Evolutionary conservation across 179 eudicot species (phyloP), one percentile per base, ranked within the genome.

Genomic region (Amaranthus tricolor): DNA sequence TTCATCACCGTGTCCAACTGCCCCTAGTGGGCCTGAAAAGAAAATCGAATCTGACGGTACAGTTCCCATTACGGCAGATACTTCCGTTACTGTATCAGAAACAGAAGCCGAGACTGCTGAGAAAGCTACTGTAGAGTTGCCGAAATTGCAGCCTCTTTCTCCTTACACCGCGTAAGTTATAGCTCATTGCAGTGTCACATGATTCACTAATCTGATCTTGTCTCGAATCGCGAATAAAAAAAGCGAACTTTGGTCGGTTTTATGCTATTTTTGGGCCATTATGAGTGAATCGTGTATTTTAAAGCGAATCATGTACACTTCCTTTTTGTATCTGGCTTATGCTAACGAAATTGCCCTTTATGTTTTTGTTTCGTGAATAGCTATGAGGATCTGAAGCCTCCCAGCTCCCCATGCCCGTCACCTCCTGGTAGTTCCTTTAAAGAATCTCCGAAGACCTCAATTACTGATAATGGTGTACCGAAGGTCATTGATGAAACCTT

Each of bases 311-410:
- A 31, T 31, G 40, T 31, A 31, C 40, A 31, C 40, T 31, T 31
- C 40, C 4, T 2, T 4, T 2, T 31, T 24, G 3, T 66, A 20
- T 55, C 12, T 67, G 56, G 45, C 56, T 66, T 56, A 17, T 9
- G 24, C 66, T 44, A 56, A 48, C 40, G n/a, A 7, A 43, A 20
- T 51, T 7, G 20, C n/a, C 7, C 19, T 19, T 71, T 43, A 69
- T 8, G 44, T 24, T 40, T 54, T 51, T 51, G 17, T 43, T 66
- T 57, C 21, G 70, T 66, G 10, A 31, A 70, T 76, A 90, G 93
- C 53, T 90, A 90, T 76, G 91, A 89, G 71, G 88, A 87, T 83
- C 81, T 87, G 80, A 89, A 89, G 82, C 96, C 92, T 75, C 92
- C 93, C 19, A 82, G 76, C 79, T 90, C 89, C 72, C 91, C 89